Conservation (phyloP, 768 basidiomycete species). For the Mycena olivaceomarginata region DNA sequence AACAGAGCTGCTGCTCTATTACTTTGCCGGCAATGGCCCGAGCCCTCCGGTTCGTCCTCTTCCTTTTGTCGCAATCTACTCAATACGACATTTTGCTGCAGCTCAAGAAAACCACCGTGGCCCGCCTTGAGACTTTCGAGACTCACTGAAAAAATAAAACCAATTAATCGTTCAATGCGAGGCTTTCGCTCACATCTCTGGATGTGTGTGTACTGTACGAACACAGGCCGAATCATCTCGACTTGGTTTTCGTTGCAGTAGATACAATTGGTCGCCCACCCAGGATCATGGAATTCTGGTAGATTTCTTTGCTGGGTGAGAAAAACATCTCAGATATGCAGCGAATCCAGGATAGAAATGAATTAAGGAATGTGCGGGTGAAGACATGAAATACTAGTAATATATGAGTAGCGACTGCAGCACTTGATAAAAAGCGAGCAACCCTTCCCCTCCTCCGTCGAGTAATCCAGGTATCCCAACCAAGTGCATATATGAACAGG, state of each 20-base stretch:
- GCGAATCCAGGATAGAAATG: not conserved
- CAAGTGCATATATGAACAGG: slow-evolving; percentile 21
- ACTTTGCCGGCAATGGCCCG: slow-evolving; percentile 82
- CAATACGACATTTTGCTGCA: slow-evolving; percentile 45
- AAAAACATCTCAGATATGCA: no score
- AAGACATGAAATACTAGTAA: slow-evolving; percentile 3
- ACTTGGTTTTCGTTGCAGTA: no score
- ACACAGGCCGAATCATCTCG: no score
- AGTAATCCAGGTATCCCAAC: slow-evolving; percentile 32
- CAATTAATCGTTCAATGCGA: no score
- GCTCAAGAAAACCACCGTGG: slow-evolving; percentile 72
- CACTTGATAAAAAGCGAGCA: not conserved
- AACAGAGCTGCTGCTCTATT: slow-evolving; percentile 82
- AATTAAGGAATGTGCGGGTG: slow-evolving; percentile 24
- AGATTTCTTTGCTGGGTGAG: no score
- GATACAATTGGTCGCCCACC: no score
- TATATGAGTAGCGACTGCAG: not conserved
- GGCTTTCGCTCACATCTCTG: no score
- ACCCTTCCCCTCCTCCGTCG: not conserved
- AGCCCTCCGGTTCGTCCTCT: slow-evolving; percentile 79
- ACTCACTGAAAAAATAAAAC: slow-evolving; percentile 27
- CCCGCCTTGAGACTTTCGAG: slow-evolving; percentile 57
- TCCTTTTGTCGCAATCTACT: slow-evolving; percentile 6
- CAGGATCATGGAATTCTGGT: no score
- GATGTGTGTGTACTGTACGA: no score